Percentiles rank a stretch among this genome's conserved stretches.
Conservation (phyloP, 495 filamentous ascomycete genomes). For the Trichodelitschia bisporula region DNA sequence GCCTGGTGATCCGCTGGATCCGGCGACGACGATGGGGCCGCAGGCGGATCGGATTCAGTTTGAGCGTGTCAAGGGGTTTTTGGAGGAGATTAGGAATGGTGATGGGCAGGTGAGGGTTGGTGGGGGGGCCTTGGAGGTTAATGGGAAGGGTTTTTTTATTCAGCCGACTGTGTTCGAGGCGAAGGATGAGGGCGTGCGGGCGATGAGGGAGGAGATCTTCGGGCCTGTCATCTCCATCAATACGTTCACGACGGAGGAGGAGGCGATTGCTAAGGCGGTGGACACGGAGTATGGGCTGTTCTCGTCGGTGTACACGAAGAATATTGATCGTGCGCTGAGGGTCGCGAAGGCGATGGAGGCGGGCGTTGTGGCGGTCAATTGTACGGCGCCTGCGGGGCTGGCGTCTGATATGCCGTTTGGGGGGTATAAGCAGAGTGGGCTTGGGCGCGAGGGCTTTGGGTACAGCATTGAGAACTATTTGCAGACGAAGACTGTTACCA, state of each 20-base stretch:
- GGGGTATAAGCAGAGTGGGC: conserved; percentile 5
- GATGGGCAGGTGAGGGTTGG: conserved; percentile 4
- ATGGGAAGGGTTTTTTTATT: conserved; percentile 22
- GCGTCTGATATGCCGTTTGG: conserved; percentile 6
- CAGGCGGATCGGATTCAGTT: conserved; percentile 12
- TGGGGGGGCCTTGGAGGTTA: conserved; percentile 3
- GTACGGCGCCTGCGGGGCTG: conserved; percentile 1
- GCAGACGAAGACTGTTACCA: conserved; percentile 2
- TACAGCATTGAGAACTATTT: conserved; percentile 1
- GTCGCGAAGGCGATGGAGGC: conserved; percentile 5
- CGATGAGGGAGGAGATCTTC: conserved; percentile 23
- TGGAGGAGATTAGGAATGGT: conserved; percentile 6
- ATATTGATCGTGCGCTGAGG: conserved; percentile 3
- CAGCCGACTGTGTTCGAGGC: conserved; percentile 24
- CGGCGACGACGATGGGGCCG: conserved; percentile 12
- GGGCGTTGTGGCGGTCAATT: conserved; percentile 6
- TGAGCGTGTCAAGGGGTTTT: conserved; percentile 8
- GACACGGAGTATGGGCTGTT: conserved; percentile 5
- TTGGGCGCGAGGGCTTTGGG: conserved; percentile 1
- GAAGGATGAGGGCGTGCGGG: conserved; percentile 14
- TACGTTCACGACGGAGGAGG: conserved; percentile 3
- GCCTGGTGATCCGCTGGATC: conserved; percentile 15
- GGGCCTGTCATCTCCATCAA: conserved; percentile 6
- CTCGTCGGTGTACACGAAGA: conserved; percentile 3
- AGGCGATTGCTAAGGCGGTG: conserved; percentile 2